Conservation (phyloP, 805 yeast species). For the Alloascoidea africana region DNA sequence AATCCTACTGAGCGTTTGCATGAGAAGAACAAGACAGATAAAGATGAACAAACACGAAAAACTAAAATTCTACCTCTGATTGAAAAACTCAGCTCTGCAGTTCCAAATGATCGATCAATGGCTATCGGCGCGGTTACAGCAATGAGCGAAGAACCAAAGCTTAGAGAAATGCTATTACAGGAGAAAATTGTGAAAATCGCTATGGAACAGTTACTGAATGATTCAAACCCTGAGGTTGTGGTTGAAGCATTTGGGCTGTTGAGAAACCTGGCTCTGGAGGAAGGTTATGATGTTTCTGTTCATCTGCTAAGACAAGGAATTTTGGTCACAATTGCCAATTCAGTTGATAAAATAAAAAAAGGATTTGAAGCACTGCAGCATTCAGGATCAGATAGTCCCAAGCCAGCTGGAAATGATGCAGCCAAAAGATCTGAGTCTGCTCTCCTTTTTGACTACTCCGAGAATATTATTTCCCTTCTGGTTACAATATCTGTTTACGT, state of each 20-base stretch:
- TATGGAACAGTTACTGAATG: constrained; percentile 49
- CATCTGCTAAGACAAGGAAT: constrained; percentile 68
- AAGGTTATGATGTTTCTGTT: constrained; percentile 71
- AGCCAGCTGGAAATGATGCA: neutral
- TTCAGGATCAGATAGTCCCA: constrained; percentile 3
- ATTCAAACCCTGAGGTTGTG: constrained; percentile 57
- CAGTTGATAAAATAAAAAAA: constrained; percentile 32
- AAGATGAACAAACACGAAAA: constrained; percentile 32
- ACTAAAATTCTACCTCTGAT: constrained; percentile 57
- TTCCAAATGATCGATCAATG: constrained; percentile 61
- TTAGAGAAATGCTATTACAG: constrained; percentile 50
- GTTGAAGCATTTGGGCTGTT: constrained; percentile 72
- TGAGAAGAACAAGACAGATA: constrained; percentile 13
- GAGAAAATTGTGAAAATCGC: constrained; percentile 55
- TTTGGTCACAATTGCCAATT: constrained; percentile 42
- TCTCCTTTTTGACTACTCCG: constrained; percentile 49
- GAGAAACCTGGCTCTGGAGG: constrained; percentile 69
- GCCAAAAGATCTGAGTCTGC: constrained; percentile 26
- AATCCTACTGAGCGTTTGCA: constrained; percentile 20
- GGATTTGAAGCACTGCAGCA: constrained; percentile 29
- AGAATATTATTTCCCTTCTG: constrained; percentile 54
- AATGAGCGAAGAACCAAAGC: constrained; percentile 49
- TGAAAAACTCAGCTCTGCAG: constrained; percentile 41
- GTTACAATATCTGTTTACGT: constrained; percentile 53
- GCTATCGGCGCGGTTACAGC: constrained; percentile 63